Conservation (phyloP, 805 yeast genomes). For the Yarrowia sp. region DNA sequence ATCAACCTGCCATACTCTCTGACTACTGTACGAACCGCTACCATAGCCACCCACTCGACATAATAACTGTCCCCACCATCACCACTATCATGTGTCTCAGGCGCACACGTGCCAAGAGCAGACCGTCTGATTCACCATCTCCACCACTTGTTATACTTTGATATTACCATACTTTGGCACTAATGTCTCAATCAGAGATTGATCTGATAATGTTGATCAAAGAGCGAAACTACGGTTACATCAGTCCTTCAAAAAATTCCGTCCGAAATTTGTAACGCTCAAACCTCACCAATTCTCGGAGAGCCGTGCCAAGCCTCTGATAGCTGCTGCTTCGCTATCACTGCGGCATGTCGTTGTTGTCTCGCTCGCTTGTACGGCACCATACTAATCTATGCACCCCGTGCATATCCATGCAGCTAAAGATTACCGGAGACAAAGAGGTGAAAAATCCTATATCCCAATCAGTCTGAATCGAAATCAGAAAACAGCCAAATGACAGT, state of each 20-base stretch:
- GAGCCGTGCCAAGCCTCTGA: background rate
- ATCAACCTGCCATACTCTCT: too few relatives aligned
- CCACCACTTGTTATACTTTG: too few relatives aligned
- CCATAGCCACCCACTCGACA: too few relatives aligned
- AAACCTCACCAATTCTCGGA: background rate
- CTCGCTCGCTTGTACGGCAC: slow-evolving; percentile 12
- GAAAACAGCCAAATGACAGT: background rate
- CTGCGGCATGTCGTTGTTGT: background rate
- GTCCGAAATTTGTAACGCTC: too few relatives aligned
- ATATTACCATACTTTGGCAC: background rate
- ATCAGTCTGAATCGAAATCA: background rate
- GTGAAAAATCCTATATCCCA: too few relatives aligned
- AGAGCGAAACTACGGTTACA: too few relatives aligned
- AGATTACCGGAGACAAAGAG: background rate
- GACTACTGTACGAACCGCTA: too few relatives aligned
- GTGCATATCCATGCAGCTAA: slow-evolving; percentile 1
- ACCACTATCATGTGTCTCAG: background rate
- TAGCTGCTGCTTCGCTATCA: background rate
- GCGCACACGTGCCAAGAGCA: background rate
- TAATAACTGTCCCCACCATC: background rate
- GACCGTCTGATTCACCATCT: background rate
- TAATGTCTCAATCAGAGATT: background rate
- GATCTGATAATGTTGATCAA: background rate
- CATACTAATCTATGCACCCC: slow-evolving; percentile 8
- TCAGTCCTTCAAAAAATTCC: too few relatives aligned